Conservation (phyloP, 495 filamentous ascomycete species). For the Penicillium argentinense region DNA sequence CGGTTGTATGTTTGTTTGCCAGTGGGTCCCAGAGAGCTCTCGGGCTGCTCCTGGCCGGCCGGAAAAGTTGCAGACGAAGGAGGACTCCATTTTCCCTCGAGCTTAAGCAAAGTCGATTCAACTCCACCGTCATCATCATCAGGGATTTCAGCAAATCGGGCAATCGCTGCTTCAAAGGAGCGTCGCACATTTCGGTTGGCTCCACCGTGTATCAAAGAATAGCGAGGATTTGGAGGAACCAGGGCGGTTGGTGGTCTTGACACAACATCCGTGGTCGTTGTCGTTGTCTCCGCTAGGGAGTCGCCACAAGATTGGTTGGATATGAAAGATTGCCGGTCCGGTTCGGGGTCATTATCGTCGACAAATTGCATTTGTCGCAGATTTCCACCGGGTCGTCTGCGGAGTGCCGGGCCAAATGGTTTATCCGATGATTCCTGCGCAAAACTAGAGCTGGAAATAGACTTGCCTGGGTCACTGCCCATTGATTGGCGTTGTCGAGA, state of each 20-base stretch:
- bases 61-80: neutral
- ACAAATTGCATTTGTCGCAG: conserved; percentile 76
- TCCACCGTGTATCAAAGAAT: conserved; percentile 70
- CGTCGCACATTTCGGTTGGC: conserved; percentile 76
- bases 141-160: conserved; percentile 83
- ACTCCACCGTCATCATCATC: conserved; percentile 94
- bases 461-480: conserved; percentile 60
- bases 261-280: conserved; percentile 17
- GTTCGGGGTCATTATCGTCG: conserved; percentile 60
- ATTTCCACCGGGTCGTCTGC: conserved; percentile 86
- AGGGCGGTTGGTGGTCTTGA: conserved; percentile 35
- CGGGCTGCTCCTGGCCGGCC: neutral
- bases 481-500: conserved; percentile 56
- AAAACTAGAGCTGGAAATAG: conserved; percentile 39
- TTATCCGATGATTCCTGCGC: conserved; percentile 38
- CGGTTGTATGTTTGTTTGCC: neutral
- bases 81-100: conserved; percentile 76
- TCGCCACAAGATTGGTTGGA: conserved; percentile 70
- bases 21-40: neutral
- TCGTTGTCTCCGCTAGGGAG: conserved; percentile 52
- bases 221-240: conserved; percentile 43
- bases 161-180: conserved; percentile 88
- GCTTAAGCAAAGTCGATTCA: conserved; percentile 85
- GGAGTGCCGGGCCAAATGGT: conserved; percentile 56
- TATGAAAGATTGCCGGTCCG: conserved; percentile 67